Evolutionary conservation across 1,284 basidiomycete species (phyloP).

Genomic region (Puccinia polysora): DNA sequence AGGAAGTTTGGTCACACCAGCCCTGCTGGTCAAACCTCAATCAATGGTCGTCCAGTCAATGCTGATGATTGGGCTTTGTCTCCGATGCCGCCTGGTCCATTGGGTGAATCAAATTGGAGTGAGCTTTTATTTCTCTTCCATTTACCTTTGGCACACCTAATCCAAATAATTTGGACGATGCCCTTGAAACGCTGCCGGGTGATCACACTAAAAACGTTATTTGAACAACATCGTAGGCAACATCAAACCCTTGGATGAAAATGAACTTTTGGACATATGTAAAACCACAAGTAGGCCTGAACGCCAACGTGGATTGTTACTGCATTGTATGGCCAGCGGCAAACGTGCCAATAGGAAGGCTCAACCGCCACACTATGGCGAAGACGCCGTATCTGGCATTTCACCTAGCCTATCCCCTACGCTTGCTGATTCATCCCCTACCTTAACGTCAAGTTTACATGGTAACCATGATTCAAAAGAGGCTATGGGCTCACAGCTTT

Average conservation of each 20-base stretch:
- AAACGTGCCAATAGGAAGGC: conserved; percentile 51
- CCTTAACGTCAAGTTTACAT: conserved; percentile 23
- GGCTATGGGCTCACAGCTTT: conserved; percentile 49
- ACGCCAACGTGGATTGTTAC: conserved; percentile 69
- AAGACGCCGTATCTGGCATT: conserved; percentile 53
- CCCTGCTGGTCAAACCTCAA: conserved; percentile 48
- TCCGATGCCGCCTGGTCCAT: conserved; percentile 16
- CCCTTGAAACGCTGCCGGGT: background rate
- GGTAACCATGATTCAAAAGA: conserved; percentile 46
- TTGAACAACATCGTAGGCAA: background rate
- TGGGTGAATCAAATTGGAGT: conserved; percentile 29
- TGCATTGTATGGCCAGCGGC: conserved; percentile 49
- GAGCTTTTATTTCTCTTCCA: background rate
- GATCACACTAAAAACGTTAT: background rate
- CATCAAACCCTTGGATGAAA: conserved; percentile 69
- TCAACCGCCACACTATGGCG: conserved; percentile 61
- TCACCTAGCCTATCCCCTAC: conserved; percentile 50
- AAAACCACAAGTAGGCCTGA: conserved; percentile 71
- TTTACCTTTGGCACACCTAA: too few species aligned
- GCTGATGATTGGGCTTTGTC: conserved; percentile 23
- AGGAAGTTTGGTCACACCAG: conserved; percentile 70
- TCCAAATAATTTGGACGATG: background rate
- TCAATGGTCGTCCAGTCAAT: conserved; percentile 23
- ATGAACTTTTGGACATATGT: conserved; percentile 77
- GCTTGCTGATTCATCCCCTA: conserved; percentile 14